A percentile compares a stretch with the other conserved stretches of the same genome.
These are phyloP conservation scores for Cenococcum geophilum DNA, from an alignment of 495 filamentous ascomycete species.

Conservation along the genomic window DNA sequence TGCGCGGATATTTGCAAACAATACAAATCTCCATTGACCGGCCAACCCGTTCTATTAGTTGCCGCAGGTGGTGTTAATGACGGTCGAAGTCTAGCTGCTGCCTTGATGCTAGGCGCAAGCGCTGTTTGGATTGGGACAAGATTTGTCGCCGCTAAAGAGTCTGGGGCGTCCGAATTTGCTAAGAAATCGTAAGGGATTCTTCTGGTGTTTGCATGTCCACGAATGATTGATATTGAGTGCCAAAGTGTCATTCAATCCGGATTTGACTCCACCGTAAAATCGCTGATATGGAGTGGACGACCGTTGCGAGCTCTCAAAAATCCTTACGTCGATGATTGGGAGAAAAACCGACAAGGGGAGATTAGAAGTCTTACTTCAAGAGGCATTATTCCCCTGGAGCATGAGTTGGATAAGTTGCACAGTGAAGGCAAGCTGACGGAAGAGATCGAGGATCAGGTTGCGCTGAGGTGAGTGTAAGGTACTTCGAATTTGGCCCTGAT, in stretches of 20 bases:
- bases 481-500: background rate
- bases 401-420: conserved; percentile 28
- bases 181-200: conserved; percentile 17
- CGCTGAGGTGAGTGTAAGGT: conserved; percentile 19
- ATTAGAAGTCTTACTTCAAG: conserved; percentile 25
- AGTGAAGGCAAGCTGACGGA: conserved; percentile 27
- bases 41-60: conserved; percentile 58
- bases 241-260: conserved; percentile 14
- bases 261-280: conserved; percentile 25
- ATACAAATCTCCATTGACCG: conserved; percentile 52
- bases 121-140: conserved; percentile 62
- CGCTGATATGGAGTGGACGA: conserved; percentile 22
- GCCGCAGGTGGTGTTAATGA: conserved; percentile 71
- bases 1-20: conserved; percentile 64
- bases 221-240: background rate
- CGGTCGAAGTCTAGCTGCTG: conserved; percentile 62
- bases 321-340: conserved; percentile 30
- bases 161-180: conserved; percentile 7
- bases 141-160: conserved; percentile 23
- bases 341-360: conserved; percentile 25
- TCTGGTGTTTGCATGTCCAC: background rate
- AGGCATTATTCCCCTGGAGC: conserved; percentile 23
- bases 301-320: conserved; percentile 23
- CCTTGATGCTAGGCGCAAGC: conserved; percentile 65
- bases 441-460: conserved; percentile 28